A percentile compares a stretch with the other conserved stretches of the same genome.
Evolutionary conservation across 2,329 filamentous ascomycete species (phyloP).

Genomic region (Teratosphaeria zuluensis): DNA sequence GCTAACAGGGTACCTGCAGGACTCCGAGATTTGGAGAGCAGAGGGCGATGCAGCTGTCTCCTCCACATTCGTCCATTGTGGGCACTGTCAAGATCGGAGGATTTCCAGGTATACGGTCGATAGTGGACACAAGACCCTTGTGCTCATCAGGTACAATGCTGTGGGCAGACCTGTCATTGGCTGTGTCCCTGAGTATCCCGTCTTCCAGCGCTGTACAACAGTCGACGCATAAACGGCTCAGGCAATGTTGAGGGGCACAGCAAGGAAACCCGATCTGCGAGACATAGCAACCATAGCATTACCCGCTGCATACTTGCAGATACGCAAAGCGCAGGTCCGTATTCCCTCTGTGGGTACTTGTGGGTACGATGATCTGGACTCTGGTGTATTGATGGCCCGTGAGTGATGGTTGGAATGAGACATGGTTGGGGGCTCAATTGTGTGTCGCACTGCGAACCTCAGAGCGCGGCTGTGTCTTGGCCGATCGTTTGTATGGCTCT

Average conservation of each 20-base stretch:
- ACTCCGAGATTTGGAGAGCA: neutral
- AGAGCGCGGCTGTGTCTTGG: neutral
- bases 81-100: neutral
- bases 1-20: neutral
- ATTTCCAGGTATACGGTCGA: neutral
- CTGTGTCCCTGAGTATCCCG: neutral
- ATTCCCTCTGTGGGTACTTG: neutral
- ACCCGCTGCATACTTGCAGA: neutral
- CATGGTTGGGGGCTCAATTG: conserved; percentile 6
- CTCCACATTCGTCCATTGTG: neutral
- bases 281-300: neutral
- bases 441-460: neutral
- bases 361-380: neutral
- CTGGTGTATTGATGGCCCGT: no score
- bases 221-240: neutral
- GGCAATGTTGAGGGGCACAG: neutral
- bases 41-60: neutral
- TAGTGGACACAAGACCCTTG: neutral
- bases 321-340: neutral
- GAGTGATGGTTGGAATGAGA: neutral
- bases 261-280: neutral
- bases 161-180: neutral
- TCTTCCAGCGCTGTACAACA: neutral
- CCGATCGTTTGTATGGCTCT: neutral
- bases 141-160: neutral